Evolutionary conservation across 768 basidiomycete species (phyloP).

Genomic region (button mushroom (Agaricus bisporus)): DNA sequence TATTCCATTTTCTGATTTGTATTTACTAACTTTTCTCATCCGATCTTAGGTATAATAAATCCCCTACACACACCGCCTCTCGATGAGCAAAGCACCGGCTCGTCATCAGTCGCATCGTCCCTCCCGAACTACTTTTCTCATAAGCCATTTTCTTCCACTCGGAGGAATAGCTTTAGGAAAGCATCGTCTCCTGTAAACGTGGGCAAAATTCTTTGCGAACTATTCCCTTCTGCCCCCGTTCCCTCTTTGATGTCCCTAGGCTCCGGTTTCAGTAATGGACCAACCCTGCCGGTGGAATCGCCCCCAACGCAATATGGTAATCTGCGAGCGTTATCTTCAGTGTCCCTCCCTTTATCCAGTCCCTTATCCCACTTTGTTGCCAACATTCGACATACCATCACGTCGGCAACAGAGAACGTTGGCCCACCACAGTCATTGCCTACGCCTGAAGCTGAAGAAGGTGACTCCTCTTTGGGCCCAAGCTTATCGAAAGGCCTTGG

Average conservation of each 20-base stretch:
- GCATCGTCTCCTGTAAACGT: constrained; percentile 12
- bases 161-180: background rate
- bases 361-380: background rate
- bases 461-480: background rate
- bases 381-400: background rate
- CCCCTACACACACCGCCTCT: background rate
- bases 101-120: background rate
- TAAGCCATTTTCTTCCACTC: background rate
- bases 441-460: constrained; percentile 4
- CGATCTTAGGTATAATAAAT: constrained; percentile 1
- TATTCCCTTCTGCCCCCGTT: constrained; percentile 6
- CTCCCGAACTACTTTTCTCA: background rate
- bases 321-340: background rate
- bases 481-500: background rate
- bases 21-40: background rate
- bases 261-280: background rate
- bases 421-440: background rate
- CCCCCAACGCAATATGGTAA: constrained; percentile 2
- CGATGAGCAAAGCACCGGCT: background rate
- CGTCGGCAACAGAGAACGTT: background rate
- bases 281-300: constrained; percentile 3
- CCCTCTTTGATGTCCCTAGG: constrained; percentile 4
- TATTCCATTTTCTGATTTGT: background rate
- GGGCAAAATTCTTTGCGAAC: constrained; percentile 16
- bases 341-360: constrained; percentile 1